These are phyloP conservation scores for Xylaria sp. DNA, from an alignment of 2,329 filamentous ascomycete genomes.

Conservation along the genomic window DNA sequence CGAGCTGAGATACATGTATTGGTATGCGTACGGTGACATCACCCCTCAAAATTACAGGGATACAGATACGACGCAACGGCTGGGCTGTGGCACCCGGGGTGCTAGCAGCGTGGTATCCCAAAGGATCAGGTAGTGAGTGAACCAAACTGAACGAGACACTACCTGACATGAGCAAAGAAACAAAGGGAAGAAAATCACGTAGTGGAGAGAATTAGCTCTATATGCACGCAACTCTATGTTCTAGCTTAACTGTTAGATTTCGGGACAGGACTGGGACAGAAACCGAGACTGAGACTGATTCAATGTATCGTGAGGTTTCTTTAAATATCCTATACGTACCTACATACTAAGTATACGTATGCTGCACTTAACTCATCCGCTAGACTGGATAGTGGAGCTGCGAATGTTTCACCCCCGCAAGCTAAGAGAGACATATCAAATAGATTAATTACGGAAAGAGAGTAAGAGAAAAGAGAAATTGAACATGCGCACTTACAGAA, in stretches of 20 bases:
- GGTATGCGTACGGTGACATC: conserved; percentile 4
- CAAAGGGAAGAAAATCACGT: too few relatives aligned
- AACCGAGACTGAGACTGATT: too few relatives aligned
- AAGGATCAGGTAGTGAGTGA: neutral
- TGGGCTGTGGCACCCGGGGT: neutral
- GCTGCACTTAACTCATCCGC: neutral
- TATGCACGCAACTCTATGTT: too few relatives aligned
- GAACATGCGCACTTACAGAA: too few relatives aligned
- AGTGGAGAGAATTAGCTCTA: too few relatives aligned
- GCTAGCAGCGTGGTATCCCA: neutral
- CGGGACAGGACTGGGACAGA: too few relatives aligned
- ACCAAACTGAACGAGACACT: neutral
- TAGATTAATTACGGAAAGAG: neutral
- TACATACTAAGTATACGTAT: too few relatives aligned
- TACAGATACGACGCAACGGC: neutral
- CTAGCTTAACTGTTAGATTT: too few relatives aligned
- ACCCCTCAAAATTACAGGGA: neutral
- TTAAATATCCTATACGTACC: too few relatives aligned
- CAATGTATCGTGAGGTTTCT: too few relatives aligned
- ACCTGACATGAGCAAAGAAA: neutral
- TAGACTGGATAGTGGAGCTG: neutral
- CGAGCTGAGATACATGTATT: neutral
- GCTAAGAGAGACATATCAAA: neutral
- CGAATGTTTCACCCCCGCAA: neutral
- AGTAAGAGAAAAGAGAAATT: too few relatives aligned